Percentiles rank a stretch among this genome's conserved stretches.
Conservation (phyloP, 768 basidiomycete genomes). For the Brasilioporus rufonigricans region DNA sequence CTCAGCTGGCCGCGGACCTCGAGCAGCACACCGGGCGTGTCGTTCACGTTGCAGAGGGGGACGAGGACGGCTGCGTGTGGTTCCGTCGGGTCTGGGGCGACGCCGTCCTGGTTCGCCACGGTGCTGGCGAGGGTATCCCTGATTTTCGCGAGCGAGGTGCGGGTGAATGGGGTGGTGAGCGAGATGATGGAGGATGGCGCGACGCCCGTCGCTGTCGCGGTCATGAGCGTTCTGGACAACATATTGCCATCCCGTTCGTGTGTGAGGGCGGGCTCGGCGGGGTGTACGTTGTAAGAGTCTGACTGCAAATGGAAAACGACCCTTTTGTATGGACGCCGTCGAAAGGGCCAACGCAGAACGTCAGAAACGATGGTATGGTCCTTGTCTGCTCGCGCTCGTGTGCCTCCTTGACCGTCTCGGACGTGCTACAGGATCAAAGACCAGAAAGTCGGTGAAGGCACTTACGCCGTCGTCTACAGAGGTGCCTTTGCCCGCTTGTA, state of each 20-base stretch:
- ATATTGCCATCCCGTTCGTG: slow-evolving; percentile 22
- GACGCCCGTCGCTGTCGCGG: neutral
- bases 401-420: slow-evolving; percentile 8
- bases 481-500: slow-evolving; percentile 42
- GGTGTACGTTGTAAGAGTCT: too few species aligned
- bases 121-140: slow-evolving; percentile 23
- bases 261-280: neutral
- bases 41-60: slow-evolving; percentile 72
- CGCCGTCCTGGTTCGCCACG: slow-evolving; percentile 9
- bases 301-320: neutral
- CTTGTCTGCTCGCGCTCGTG: neutral
- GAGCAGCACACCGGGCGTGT: slow-evolving; percentile 63
- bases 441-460: slow-evolving; percentile 85
- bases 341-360: slow-evolving; percentile 74
- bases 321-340: slow-evolving; percentile 65
- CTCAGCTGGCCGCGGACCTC: slow-evolving; percentile 67
- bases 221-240: slow-evolving; percentile 28
- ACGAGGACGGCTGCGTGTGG: slow-evolving; percentile 69
- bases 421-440: slow-evolving; percentile 66
- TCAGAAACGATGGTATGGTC: slow-evolving; percentile 62
- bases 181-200: slow-evolving; percentile 24
- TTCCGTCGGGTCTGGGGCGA: slow-evolving; percentile 26
- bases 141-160: slow-evolving; percentile 32
- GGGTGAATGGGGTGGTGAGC: slow-evolving; percentile 37
- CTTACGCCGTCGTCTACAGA: slow-evolving; percentile 95